phyloP scores from a whole-genome alignment of 2,329 filamentous ascomycete genomes.

The Trichoderma harzianum region DNA sequence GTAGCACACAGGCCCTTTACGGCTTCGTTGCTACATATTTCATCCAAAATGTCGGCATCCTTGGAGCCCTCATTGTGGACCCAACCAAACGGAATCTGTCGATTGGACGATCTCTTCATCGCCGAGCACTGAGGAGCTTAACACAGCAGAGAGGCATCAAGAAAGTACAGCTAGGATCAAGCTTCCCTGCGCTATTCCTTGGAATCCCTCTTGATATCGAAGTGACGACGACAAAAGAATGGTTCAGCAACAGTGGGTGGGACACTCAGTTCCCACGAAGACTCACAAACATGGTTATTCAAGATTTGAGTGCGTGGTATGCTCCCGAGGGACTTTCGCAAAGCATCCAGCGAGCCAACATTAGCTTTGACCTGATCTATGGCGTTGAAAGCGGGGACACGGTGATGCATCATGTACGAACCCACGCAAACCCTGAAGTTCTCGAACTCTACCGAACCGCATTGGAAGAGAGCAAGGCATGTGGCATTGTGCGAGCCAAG shows the following conservation, averaged over 20 bases:
- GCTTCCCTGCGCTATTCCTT: slow-evolving; percentile 80
- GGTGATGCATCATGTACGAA: slow-evolving; percentile 71
- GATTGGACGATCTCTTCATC: slow-evolving; percentile 85
- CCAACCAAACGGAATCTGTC: slow-evolving; percentile 81
- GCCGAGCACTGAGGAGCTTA: slow-evolving; percentile 74
- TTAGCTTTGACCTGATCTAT: slow-evolving; percentile 80
- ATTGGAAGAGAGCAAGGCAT: slow-evolving; percentile 65
- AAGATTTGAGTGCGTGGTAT: slow-evolving; percentile 68
- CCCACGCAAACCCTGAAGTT: slow-evolving; percentile 71
- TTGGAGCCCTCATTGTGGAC: slow-evolving; percentile 87
- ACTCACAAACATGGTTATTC: slow-evolving; percentile 66
- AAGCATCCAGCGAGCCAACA: slow-evolving; percentile 67
- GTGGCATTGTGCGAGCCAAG: slow-evolving; percentile 81
- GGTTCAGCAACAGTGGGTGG: slow-evolving; percentile 92
- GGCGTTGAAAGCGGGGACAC: slow-evolving; percentile 72
- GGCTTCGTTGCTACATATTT: slow-evolving; percentile 91
- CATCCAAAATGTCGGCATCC: slow-evolving; percentile 66
- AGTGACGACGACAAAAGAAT: slow-evolving; percentile 55
- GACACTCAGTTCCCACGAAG: slow-evolving; percentile 61
- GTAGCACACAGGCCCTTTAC: slow-evolving; percentile 84
- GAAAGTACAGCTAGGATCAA: slow-evolving; percentile 75
- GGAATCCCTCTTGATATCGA: slow-evolving; percentile 66
- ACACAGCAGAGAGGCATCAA: slow-evolving; percentile 67
- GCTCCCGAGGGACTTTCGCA: slow-evolving; percentile 74
- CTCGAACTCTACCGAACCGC: slow-evolving; percentile 77